phyloP scores from a whole-genome alignment of 129 eudicot genomes.

The Gnaphalium uliginosum region DNA sequence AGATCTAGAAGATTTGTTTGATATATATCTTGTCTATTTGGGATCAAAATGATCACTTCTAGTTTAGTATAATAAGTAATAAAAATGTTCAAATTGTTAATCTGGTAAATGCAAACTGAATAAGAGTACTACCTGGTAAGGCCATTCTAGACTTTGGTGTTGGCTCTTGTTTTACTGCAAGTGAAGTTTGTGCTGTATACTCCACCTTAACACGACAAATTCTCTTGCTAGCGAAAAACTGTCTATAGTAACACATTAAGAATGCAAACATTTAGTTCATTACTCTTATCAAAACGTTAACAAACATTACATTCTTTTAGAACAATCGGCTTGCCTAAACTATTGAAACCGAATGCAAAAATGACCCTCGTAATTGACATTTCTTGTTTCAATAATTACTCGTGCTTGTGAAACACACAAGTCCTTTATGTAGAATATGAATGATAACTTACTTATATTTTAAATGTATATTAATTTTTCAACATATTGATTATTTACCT shows the following conservation, averaged over 20 bases:
- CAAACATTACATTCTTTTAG: slow-evolving; percentile 1
- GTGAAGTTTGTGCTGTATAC: slow-evolving; percentile 43
- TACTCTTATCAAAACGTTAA: neutral
- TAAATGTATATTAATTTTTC: neutral
- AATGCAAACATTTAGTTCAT: neutral
- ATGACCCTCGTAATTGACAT: neutral
- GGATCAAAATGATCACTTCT: neutral
- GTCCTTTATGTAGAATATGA: neutral
- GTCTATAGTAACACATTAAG: neutral
- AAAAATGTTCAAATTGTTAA: neutral
- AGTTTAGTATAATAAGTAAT: too few species aligned
- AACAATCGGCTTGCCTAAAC: neutral
- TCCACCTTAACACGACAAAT: slow-evolving; percentile 43
- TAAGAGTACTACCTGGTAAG: slow-evolving; percentile 41
- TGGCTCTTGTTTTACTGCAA: slow-evolving; percentile 19
- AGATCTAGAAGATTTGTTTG: too few species aligned
- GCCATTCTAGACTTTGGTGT: slow-evolving; percentile 25
- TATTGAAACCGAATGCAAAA: neutral
- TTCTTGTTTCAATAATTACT: neutral
- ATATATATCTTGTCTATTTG: too few species aligned
- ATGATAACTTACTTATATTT: neutral
- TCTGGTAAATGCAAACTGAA: neutral
- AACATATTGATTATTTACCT: slow-evolving; percentile 41
- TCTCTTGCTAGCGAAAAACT: slow-evolving; percentile 35
- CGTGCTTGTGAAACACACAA: neutral